Evolutionary conservation across 2,329 filamentous ascomycete genomes (phyloP), one percentile per base, ranked within the genome.

Genomic region (Hypoxylon sp.): DNA sequence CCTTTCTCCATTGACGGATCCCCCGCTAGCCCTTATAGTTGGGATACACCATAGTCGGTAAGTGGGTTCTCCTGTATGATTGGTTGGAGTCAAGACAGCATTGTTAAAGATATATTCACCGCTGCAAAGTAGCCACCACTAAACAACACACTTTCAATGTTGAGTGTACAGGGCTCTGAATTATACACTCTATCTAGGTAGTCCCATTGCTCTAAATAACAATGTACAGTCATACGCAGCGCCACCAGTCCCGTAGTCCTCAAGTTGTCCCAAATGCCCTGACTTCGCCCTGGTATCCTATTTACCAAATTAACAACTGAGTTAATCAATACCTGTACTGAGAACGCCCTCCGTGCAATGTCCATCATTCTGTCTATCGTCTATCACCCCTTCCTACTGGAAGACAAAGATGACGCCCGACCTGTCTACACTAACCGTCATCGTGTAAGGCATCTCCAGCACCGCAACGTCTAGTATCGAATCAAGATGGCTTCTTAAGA

Each of bases 381-480:
- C 29, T 58, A 37, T 63, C 59, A 26, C 63, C 11, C 26, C 17
- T 33, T 65, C 60, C 67, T 76, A 78, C 69, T 78, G 77, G 52
- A 91, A 97, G 59, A 98, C 90, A 84, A 96, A 97, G 50, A 98
- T 90, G 78, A 95, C 91, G 0, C 96, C 96, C 42, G 91, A 92
- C 74, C 95, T 86, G 83, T 99, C 96, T 59, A 92, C 94, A 72
- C 92, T 97, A 54, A 98, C 86, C 35, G 94, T 92, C 93, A 98
- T 98, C 3, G 92, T 92, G 79, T 97, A 98, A 24, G 96, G 96
- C 71, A 88, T 86, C 82, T 98, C 94, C 73, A 99, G 80, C 76
- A 98, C 82, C n/a, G 92, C 92, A 73, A 98, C 90, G 81, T 98
- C 95, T 76, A 92, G 87, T 66, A 99, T 90, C 3, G 90, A 90